These are phyloP conservation scores for Gymnopilus dilepis DNA, from an alignment of 768 basidiomycete species.

Conservation along the genomic window DNA sequence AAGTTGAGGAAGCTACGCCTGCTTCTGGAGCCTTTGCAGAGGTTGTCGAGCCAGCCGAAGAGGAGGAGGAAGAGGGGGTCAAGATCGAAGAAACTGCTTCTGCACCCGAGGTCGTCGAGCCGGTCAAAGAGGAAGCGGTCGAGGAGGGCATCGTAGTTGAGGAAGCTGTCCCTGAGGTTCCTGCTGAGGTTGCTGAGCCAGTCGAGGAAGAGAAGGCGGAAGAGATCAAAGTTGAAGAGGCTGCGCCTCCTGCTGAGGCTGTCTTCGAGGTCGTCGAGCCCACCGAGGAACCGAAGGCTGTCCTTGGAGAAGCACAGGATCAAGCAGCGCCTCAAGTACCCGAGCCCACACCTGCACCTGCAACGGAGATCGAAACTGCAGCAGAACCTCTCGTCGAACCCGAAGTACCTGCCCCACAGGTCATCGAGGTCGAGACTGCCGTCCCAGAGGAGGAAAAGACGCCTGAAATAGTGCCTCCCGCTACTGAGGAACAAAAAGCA, in stretches of 20 bases:
- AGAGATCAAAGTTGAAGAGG: too few species aligned
- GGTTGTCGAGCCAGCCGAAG: background rate
- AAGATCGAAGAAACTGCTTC: background rate
- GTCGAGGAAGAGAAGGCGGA: too few species aligned
- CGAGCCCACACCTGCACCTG: background rate
- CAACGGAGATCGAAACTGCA: background rate
- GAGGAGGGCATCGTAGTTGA: too few species aligned
- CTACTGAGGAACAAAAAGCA: too few species aligned
- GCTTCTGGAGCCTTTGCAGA: background rate
- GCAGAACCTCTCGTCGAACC: background rate
- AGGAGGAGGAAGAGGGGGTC: background rate
- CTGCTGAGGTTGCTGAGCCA: background rate
- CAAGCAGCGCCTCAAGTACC: too few species aligned
- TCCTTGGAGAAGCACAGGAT: too few species aligned
- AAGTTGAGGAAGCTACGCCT: background rate
- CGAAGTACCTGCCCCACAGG: background rate
- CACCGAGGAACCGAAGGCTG: background rate
- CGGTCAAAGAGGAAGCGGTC: background rate
- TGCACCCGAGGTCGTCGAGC: background rate
- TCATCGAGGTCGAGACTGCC: too few species aligned
- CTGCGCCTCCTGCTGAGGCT: too few species aligned
- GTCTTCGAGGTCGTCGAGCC: too few species aligned
- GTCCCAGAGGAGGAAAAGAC: too few species aligned
- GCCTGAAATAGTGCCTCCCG: too few species aligned
- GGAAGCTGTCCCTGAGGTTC: too few species aligned